Evolutionary conservation across 1,284 basidiomycete genomes (phyloP), one percentile per base, ranked within the genome.

Genomic region (Coniophora puteana): DNA sequence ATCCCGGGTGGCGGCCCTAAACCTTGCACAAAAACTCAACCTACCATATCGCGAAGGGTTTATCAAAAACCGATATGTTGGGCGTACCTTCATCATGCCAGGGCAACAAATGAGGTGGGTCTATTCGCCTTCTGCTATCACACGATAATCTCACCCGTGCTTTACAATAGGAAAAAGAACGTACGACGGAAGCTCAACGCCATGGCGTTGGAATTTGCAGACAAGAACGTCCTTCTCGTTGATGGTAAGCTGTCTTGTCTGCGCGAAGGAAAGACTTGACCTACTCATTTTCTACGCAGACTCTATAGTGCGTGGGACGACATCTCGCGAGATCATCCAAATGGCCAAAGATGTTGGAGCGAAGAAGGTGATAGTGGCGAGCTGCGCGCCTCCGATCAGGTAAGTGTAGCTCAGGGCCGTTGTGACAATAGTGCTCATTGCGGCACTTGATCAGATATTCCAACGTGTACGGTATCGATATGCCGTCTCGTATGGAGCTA

Each of bases 341-440:
- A 99, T 99, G 95, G 96, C 96, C 23, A 93, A 94, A 59, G 96
- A 99, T 57, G 96, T 97, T 6, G 96, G 96, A 13, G 95, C 96
- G n/a, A 93, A 89, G 66, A 91, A 89, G 54, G 93, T 99, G 54
- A 89, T 98, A 51, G 86, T 99, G 51, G 96, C 96, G 1, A 96
- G 92, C 40, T 99, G 95, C 57, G 93, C 96, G 12, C 96, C 96
- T 11, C 92, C 95, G 3, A 98, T 99, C 57, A 77, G 92, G 76
- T 88, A 48, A 25, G 65, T 46, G 25, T 5, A 7, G 32, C 33
- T 23, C 7, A 25, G 12, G 8, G 5, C 46, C 18, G 29, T 33
- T 28, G 17, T 36, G 8, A 38, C 14, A 35, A 38, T 47, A 35
- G 39, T 45, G 38, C 26, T 28, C 25, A 44, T 16, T 7, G 3